These are phyloP conservation scores for Camellia granthamiana DNA, from an alignment of 148 eudicot species.

Conservation along the genomic window DNA sequence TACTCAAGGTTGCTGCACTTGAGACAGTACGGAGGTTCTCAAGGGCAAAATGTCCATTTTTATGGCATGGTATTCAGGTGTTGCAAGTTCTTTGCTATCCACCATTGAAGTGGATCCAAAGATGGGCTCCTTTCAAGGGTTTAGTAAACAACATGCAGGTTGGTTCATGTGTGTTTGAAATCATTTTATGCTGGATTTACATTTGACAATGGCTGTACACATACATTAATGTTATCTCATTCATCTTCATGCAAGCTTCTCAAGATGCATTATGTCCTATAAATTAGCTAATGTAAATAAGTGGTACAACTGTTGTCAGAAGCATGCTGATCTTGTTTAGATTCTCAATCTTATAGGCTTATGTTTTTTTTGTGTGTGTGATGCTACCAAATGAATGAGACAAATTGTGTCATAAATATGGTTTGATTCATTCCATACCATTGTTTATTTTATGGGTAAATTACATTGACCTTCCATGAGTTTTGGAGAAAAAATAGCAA, in stretches of 20 bases:
- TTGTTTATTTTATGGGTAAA: background rate
- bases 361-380: background rate
- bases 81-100: conserved; percentile 81
- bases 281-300: background rate
- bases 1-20: conserved; percentile 68
- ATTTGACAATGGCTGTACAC: background rate
- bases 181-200: background rate
- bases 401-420: background rate
- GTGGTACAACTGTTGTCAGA: background rate
- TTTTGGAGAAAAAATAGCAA: no score
- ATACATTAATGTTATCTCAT: background rate
- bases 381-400: conserved; percentile 8
- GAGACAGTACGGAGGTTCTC: conserved; percentile 82
- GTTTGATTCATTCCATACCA: background rate
- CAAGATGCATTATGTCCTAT: background rate
- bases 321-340: background rate
- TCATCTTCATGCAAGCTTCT: conserved; percentile 4
- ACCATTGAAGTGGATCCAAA: conserved; percentile 86
- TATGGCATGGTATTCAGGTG: conserved; percentile 80
- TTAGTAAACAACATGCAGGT: conserved; percentile 73
- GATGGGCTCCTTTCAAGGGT: conserved; percentile 69
- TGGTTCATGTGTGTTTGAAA: conserved; percentile 6
- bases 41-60: conserved; percentile 64
- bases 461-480: no score
- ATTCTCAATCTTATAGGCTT: background rate